Percentiles rank a stretch among this genome's conserved stretches.
These are phyloP conservation scores for Heimioporus sp. DNA, from an alignment of 768 basidiomycete species.

Conservation along the genomic window DNA sequence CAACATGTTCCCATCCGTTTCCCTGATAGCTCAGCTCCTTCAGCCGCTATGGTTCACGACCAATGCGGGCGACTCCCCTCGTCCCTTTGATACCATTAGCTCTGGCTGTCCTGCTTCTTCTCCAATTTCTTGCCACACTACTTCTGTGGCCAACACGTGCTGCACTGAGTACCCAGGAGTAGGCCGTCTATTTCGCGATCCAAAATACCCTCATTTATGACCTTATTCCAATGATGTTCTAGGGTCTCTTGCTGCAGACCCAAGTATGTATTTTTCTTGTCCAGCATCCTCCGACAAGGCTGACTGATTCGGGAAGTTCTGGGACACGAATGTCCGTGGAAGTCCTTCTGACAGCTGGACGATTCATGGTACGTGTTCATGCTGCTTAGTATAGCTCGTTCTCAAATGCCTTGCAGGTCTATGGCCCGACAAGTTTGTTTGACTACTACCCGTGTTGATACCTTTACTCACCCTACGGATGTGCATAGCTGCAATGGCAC, in stretches of 20 bases:
- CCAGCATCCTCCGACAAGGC: background rate
- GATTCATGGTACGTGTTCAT: conserved; percentile 54
- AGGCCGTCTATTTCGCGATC: conserved; percentile 17
- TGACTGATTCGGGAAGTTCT: conserved; percentile 55
- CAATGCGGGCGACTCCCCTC: conserved; percentile 15
- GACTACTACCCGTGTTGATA: background rate
- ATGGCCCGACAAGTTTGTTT: conserved; percentile 61
- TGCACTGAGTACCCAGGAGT: conserved; percentile 71
- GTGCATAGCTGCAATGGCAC: conserved; percentile 52
- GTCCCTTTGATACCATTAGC: conserved; percentile 34
- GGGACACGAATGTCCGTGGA: conserved; percentile 63
- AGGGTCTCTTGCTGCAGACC: conserved; percentile 62
- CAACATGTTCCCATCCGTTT: conserved; percentile 18
- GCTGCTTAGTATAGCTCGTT: background rate
- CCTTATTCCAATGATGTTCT: background rate
- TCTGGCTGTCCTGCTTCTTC: conserved; percentile 55
- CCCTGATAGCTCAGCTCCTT: conserved; percentile 21
- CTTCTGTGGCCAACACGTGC: conserved; percentile 48
- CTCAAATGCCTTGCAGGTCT: conserved; percentile 41
- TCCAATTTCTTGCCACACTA: conserved; percentile 53
- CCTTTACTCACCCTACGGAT: background rate
- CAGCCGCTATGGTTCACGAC: conserved; percentile 20
- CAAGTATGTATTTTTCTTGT: conserved; percentile 33
- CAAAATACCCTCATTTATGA: background rate
- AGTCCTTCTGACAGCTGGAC: conserved; percentile 73